Evolutionary conservation across 2,329 filamentous ascomycete genomes (phyloP), one percentile per base, ranked within the genome.

Genomic region (Aureobasidium mangrovei): DNA sequence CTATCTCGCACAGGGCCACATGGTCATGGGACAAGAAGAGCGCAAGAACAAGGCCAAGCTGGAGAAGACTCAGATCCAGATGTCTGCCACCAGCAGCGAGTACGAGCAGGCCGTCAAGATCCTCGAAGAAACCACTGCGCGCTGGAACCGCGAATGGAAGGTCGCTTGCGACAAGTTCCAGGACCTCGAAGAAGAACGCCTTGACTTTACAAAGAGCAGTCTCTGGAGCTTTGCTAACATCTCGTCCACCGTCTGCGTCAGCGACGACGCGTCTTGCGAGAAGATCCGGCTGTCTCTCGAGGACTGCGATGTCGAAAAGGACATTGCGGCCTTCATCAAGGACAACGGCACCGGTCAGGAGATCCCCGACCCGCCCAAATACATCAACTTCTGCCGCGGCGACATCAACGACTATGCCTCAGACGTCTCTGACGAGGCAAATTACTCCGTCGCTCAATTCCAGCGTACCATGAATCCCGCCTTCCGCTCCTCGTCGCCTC

Each of bases 21-120:
- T 98, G 93, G 93, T 98, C 56, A 98, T 98, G 93, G 93, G 93
- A 10, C 93, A 98, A 64, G 93, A 98, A 69, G 93, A 98, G 74
- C 83, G 93, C 29, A 96, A 95, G 73, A 98, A 98, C 71, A 98
- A 98, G 73, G 91, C 91, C 26, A 97, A 95, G 72, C 80, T 98
- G 41, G 93, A 98, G 70, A 98, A 98, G 79, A 97, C 93, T 1
- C 93, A 98, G 69, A 93, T 96, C 63, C 94, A 91, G 64, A 80
- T 98, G 56, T 91, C 91, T 0, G 84, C 84, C 6, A 91, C 91
- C 57, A 97, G 94, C 71, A 84, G 83, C 42, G 93, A 97, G 64
- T 98, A 98, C 67, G 91, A 98, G 69, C 82, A 82, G 49, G 90
- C 93, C 0, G 86, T 98, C 57, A 97, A 97, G 70, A 79, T 88